Evolutionary conservation across 1,284 basidiomycete species (phyloP), one percentile per base, ranked within the genome.

Genomic region (Ustilago cynodontis): DNA sequence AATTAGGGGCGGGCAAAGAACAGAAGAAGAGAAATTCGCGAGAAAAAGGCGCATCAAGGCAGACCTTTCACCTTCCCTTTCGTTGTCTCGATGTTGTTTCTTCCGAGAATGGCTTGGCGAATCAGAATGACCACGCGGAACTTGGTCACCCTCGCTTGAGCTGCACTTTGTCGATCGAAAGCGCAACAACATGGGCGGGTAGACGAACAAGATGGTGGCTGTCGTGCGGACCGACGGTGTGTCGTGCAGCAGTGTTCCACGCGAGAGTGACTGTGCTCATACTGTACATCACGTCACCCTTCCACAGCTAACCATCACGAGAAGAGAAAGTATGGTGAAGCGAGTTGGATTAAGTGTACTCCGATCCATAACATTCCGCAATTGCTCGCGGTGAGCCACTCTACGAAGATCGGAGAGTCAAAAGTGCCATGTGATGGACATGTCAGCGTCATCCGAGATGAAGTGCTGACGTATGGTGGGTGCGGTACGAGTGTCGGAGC

Each of bases 1-100:
- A 49, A 50, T 39, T 28, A 35, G 47, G 57, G 57, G 56, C 37
- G 57, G 57, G 47, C n/a, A 33, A 18, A n/a, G 29, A n/a, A 51
- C 47, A 55, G 43, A 39, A 56, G 54, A 65, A 51, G 63, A 59
- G 58, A 39, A 43, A 8, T 33, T 56, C 58, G 53, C 41, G 52
- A 60, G 65, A 67, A 51, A n/a, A 20, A n/a, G n/a, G n/a, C n/a
- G n/a, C n/a, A n/a, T n/a, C n/a, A n/a, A n/a, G n/a, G n/a, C n/a
- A n/a, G n/a, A n/a, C n/a, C 4, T 28, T 24, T 26, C 24, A 14
- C 47, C 16, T 49, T 14, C n/a, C 43, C 10, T 45, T 45, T 45
- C 18, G 14, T 37, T 49, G 22, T 10, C 28, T 49, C 22, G 41
- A 20, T n/a, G n/a, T n/a, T 9, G 6, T 26, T 28, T 49, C 24